These are phyloP conservation scores for Apophysomyces sp. DNA, from an alignment of 371 early-diverging fungal species.

Conservation along the genomic window DNA sequence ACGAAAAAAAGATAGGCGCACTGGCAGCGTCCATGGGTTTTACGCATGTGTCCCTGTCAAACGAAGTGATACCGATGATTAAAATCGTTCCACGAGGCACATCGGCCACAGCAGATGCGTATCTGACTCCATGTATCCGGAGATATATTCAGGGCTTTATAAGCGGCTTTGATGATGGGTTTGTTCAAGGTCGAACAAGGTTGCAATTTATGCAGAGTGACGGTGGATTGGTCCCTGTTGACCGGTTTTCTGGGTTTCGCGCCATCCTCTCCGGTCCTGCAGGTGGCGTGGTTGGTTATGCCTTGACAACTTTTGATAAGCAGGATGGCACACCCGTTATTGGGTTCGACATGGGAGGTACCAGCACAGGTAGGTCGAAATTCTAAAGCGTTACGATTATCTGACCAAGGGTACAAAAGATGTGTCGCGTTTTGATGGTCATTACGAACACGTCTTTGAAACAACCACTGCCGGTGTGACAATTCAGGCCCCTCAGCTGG, in stretches of 20 bases:
- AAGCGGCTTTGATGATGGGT: conserved; percentile 81
- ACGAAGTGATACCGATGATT: conserved; percentile 89
- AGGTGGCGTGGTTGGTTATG: conserved; percentile 94
- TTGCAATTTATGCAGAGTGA: conserved; percentile 97
- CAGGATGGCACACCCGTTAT: conserved; percentile 70
- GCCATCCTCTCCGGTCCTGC: conserved; percentile 96
- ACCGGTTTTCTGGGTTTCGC: conserved; percentile 80
- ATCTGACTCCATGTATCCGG: conserved; percentile 90
- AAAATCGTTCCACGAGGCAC: conserved; percentile 93
- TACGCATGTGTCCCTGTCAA: conserved; percentile 79
- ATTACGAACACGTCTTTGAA: conserved; percentile 92
- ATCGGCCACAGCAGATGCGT: conserved; percentile 90
- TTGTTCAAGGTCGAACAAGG: conserved; percentile 54
- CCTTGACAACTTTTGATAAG: conserved; percentile 73
- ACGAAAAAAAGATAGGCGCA: conserved; percentile 73
- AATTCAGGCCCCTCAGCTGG: conserved; percentile 94
- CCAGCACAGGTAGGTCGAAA: conserved; percentile 64
- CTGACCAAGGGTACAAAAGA: conserved; percentile 39
- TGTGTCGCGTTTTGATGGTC: conserved; percentile 90
- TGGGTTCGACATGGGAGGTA: conserved; percentile 89
- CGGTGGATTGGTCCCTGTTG: conserved; percentile 89
- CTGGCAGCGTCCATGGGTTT: conserved; percentile 82
- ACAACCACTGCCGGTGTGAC: conserved; percentile 93
- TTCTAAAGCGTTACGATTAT: neutral
- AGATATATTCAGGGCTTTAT: conserved; percentile 83